Percentiles rank a stretch among this genome's conserved stretches.
These are phyloP conservation scores for Mycena indigotica DNA, from an alignment of 768 basidiomycete species.

Conservation along the genomic window DNA sequence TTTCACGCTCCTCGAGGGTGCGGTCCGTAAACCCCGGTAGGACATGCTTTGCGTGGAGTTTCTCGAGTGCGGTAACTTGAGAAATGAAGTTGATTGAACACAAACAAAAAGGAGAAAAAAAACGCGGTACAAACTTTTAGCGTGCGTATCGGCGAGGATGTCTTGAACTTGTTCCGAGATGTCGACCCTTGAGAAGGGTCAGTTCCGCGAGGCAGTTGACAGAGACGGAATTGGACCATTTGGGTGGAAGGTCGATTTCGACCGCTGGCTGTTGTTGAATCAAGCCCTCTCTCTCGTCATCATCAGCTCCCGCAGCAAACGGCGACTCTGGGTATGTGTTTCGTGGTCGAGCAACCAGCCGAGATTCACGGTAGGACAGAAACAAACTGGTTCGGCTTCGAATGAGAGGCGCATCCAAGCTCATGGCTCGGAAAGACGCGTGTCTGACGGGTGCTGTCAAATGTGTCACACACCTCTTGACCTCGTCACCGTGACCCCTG, in stretches of 20 bases:
- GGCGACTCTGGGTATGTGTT: slow-evolving; percentile 49
- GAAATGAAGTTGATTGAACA: slow-evolving; percentile 18
- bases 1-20: slow-evolving; percentile 90
- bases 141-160: slow-evolving; percentile 64
- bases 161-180: slow-evolving; percentile 87
- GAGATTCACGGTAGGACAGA: slow-evolving; percentile 88
- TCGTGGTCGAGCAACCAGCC: slow-evolving; percentile 37
- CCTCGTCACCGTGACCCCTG: background rate
- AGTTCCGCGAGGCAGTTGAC: slow-evolving; percentile 24
- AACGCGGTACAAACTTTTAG: slow-evolving; percentile 67
- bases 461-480: background rate
- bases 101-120: slow-evolving; percentile 21
- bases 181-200: slow-evolving; percentile 73
- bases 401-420: slow-evolving; percentile 7
- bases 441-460: too few species aligned
- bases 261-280: slow-evolving; percentile 50
- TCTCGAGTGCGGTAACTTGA: slow-evolving; percentile 86
- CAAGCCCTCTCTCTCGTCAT: slow-evolving; percentile 72
- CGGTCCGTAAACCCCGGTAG: slow-evolving; percentile 97
- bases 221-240: slow-evolving; percentile 61
- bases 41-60: slow-evolving; percentile 93
- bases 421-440: too few species aligned
- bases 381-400: slow-evolving; percentile 92
- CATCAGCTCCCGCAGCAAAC: slow-evolving; percentile 47
- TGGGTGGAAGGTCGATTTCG: slow-evolving; percentile 75